Conservation (phyloP, 805 yeast genomes). For the Nakazawaea laoshanensis region DNA sequence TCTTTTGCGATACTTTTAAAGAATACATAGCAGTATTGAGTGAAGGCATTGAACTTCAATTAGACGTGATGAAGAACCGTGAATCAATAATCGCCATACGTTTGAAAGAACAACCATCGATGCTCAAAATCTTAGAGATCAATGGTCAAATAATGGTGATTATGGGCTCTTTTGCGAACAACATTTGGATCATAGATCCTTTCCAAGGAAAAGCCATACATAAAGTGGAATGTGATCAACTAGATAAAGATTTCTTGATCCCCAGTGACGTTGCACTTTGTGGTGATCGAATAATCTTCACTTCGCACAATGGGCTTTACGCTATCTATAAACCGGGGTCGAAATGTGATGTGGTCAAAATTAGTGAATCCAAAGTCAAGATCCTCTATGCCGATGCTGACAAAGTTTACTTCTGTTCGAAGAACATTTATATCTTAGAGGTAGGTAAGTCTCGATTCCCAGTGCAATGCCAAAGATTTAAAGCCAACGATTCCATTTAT, state of each 20-base stretch:
- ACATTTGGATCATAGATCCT: conserved; percentile 1
- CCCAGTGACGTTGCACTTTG: conserved; percentile 7
- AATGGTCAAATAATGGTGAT: background rate
- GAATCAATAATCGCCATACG: too few species aligned
- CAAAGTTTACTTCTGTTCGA: conserved; percentile 14
- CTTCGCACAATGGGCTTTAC: conserved; percentile 9
- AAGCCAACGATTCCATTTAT: background rate
- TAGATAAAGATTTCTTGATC: conserved; percentile 1
- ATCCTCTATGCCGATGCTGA: background rate
- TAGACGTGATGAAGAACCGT: too few species aligned
- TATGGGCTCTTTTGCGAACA: conserved; percentile 8
- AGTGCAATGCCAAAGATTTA: conserved; percentile 13
- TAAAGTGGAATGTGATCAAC: too few species aligned
- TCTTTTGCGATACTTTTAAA: too few species aligned
- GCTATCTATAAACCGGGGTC: background rate
- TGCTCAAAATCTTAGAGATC: conserved; percentile 2
- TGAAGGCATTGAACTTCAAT: too few species aligned
- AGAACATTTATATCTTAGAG: conserved; percentile 20
- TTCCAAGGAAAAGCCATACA: background rate
- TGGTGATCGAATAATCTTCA: background rate
- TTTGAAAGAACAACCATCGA: conserved; percentile 8
- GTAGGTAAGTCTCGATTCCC: conserved; percentile 17
- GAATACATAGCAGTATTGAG: too few species aligned
- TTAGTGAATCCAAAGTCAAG: conserved; percentile 1
- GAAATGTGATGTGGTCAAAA: background rate